Evolutionary conservation across 2,329 filamentous ascomycete genomes (phyloP).

Genomic region (Diplodia intermedia): DNA sequence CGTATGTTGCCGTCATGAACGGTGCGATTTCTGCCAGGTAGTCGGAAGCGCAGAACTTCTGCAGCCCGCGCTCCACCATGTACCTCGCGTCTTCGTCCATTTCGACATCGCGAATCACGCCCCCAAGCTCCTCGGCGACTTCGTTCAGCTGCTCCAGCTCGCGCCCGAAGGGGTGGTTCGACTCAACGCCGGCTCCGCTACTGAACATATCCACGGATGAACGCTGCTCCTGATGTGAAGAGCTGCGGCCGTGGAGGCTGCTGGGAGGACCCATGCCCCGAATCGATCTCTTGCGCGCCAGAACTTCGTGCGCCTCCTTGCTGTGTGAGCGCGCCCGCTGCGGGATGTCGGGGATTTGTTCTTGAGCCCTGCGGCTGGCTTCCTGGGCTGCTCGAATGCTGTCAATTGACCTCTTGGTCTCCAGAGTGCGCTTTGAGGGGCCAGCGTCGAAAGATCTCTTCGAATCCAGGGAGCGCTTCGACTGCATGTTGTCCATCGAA

Average conservation of each 20-base stretch:
- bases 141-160: conserved; percentile 93
- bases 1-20: conserved; percentile 49
- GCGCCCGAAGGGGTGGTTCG: conserved; percentile 78
- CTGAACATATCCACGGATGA: conserved; percentile 53
- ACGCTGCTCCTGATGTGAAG: conserved; percentile 64
- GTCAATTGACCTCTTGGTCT: conserved; percentile 22
- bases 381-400: conserved; percentile 27
- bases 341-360: conserved; percentile 71
- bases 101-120: conserved; percentile 63
- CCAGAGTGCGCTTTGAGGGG: conserved; percentile 3
- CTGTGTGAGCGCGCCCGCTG: conserved; percentile 84
- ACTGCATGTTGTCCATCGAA: conserved; percentile 22
- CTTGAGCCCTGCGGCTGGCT: conserved; percentile 49
- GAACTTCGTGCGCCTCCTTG: conserved; percentile 80
- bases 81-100: conserved; percentile 76
- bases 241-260: conserved; percentile 58
- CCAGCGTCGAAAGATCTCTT: conserved; percentile 22
- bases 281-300: conserved; percentile 72
- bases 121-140: conserved; percentile 84
- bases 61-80: conserved; percentile 72
- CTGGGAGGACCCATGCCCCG: conserved; percentile 50
- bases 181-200: conserved; percentile 47
- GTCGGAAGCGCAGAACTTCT: conserved; percentile 77
- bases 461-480: conserved; percentile 25
- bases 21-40: conserved; percentile 82